Evolutionary conservation across 2,329 filamentous ascomycete genomes (phyloP), one percentile per base, ranked within the genome.

Genomic region (Fusarium agapanthi): DNA sequence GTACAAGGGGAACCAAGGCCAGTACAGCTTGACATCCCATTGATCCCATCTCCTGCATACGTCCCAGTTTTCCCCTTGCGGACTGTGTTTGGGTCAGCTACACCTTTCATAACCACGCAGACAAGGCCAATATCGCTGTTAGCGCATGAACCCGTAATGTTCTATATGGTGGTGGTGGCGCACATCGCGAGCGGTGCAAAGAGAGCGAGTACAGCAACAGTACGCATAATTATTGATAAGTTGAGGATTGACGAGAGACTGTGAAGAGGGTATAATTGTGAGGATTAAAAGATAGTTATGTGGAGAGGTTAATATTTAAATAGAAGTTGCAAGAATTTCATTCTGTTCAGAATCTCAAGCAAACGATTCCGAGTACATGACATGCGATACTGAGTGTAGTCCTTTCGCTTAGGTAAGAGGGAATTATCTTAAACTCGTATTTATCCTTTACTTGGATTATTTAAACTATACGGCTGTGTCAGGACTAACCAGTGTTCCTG

Each of bases 271-370:
- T 34, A 3, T 26, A 6, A 15, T 14, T 20, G 4, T 43, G 22
- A n/a, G 22, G 8, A 24, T 15, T 7, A 6, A 12, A 22, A 22
- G 13, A 2, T 3, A 0, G 9, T 15, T 24, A 6, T 6, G 6
- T 11, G 13, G 12, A 20, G 24, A 26, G n/a, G 5, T 5, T 10
- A 6, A 10, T 18, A 24, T 6, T 34, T 20, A 26, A 26, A 32
- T 44, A 26, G 7, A 32, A 12, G 16, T 15, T 30, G 22, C 5
- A 12, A 12, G 15, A 4, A 22, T 3, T 11, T 24, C 5, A n/a
- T 16, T 5, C 6, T n/a, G 8, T 13, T 15, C 1, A 8, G 18
- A 20, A 15, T 6, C 10, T 24, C 2, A 6, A 22, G 16, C 28
- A 20, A 22, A 5, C 6, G 9, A 35, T 13, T 26, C n/a, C 8